Evolutionary conservation across 2,329 filamentous ascomycete species (phyloP), one percentile per base, ranked within the genome.

Genomic region (Trichoderma semiorbis): DNA sequence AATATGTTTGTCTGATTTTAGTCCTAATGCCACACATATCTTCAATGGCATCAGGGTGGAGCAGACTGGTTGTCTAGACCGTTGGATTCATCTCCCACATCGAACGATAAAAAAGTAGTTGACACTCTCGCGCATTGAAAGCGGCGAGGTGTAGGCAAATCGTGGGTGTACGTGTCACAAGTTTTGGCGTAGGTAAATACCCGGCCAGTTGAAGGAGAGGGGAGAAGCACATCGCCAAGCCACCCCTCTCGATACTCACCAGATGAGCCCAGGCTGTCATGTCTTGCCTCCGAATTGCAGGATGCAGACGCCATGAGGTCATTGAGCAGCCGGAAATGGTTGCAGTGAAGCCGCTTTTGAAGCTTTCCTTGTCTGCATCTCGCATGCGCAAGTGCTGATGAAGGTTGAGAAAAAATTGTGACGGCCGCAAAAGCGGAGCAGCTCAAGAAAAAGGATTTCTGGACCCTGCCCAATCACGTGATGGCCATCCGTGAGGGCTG

Each of bases 31-130:
- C 86, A 86, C 86, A 89, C 84, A 81, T 67, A 75, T 75, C 73
- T 86, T 86, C 84, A 83, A 85, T 87, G 84, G 82, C 83, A 86
- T 82, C 87, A 88, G 88, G 88, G 88, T 90, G 88, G 88, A 90
- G 85, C 83, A 85, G 87, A 88, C 87, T 79, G 88, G 88, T 87
- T 90, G 88, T 90, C 88, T 89, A 89, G 88, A 87, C 88, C 88
- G 80, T 85, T 80, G 81, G 82, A 78, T 89, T 85, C 77, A 84
- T 89, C 86, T 90, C 86, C 88, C 88, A 89, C 87, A 87, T 86
- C 86, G 87, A 89, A 84, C 82, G 83, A 84, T 78, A 84, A 83
- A 80, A 81, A 81, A 80, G 78, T 87, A 87, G 85, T 87, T 88
- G 83, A 89, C 87, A 86, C 83, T 81, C 84, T 81, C 83, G 86